Conservation (phyloP, 306 rosid species). For the Aeschynomene evenia region DNA sequence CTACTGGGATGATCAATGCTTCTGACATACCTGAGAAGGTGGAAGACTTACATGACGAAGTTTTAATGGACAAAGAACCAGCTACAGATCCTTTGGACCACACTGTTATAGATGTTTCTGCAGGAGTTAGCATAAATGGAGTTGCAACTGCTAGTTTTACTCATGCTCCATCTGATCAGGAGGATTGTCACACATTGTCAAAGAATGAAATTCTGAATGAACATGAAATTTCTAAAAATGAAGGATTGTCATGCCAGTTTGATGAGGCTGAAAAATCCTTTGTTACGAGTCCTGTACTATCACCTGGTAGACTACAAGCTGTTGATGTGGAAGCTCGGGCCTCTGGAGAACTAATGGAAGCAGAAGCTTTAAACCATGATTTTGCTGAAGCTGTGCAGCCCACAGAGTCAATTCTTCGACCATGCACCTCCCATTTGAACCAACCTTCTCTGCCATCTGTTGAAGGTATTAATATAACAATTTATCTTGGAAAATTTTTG, state of each 20-base stretch:
- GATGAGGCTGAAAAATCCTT: slow-evolving; percentile 36
- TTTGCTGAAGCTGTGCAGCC: slow-evolving; percentile 39
- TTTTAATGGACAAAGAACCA: slow-evolving; percentile 52
- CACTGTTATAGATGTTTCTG: slow-evolving; percentile 45
- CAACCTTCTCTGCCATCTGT: slow-evolving; percentile 40
- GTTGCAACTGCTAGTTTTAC: slow-evolving; percentile 58
- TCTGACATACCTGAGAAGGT: slow-evolving; percentile 51
- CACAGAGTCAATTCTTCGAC: slow-evolving; percentile 47
- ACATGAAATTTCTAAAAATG: slow-evolving; percentile 35
- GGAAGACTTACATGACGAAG: slow-evolving; percentile 54
- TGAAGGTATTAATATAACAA: slow-evolving; percentile 47
- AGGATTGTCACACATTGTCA: slow-evolving; percentile 45
- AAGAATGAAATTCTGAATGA: slow-evolving; percentile 48
- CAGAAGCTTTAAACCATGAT: slow-evolving; percentile 37
- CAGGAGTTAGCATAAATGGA: slow-evolving; percentile 41
- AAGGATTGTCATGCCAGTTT: slow-evolving; percentile 42
- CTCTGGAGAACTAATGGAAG: slow-evolving; percentile 44
- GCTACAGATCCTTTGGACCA: slow-evolving; percentile 40
- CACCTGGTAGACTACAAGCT: slow-evolving; percentile 60
- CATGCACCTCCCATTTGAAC: slow-evolving; percentile 56
- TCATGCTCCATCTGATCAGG: slow-evolving; percentile 62
- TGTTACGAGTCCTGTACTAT: slow-evolving; percentile 40
- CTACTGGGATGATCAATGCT: slow-evolving; percentile 43
- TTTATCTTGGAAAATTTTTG: slow-evolving; percentile 13
- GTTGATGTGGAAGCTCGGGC: slow-evolving; percentile 55